Base-by-base conservation (phyloP, 164 flowering plant genomes). In the Magnolia kwangsiensis region DNA sequence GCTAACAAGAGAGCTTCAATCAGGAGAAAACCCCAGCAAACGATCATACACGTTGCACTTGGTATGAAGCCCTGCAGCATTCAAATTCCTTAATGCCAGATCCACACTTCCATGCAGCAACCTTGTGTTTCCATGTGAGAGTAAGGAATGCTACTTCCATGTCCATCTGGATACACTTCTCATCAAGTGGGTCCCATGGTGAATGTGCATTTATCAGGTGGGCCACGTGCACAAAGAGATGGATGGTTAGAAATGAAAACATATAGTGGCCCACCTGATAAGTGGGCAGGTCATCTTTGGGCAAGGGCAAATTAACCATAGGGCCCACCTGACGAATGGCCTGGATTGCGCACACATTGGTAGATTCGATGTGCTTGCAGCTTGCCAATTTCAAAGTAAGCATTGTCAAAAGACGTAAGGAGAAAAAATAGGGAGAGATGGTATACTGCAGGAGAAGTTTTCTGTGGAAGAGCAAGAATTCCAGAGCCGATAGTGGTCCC, bases 401-500 rank as follows among this genome's bases (percentile, higher is more conserved):
- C 10, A 64, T n/a, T 18, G 21, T 19, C n/a, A 64, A 8, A 64
- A n/a, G 21, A 64, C 3, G n/a, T 19, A 29, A n/a, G 19, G n/a
- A 23, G 24, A 29, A 21, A 23, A 67, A 8, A 78, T 45, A 78
- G 74, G 67, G 13, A 69, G 75, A 80, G 67, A 69, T 45, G 45
- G 45, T 37, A 67, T 86, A 91, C 97, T 45, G 97, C 95, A 73
- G 89, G 90, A 51, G 91, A 86, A 73, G 93, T 92, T 81, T 81
- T 90, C 84, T 83, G 58, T 1, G 95, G 97, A 9, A 92, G 91
- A 45, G 89, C 93, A 66, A 91, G 95, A 69, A 92, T 90, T 18
- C 97, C 94, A 7, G 95, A 83, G 37, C 97, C 97, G 63, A 91
- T 91, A 75, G 92, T 92, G 21, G 95, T 89, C 24, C 97, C 97